These are phyloP conservation scores for Suillus weaverae DNA, from an alignment of 768 basidiomycete species.

Conservation along the genomic window DNA sequence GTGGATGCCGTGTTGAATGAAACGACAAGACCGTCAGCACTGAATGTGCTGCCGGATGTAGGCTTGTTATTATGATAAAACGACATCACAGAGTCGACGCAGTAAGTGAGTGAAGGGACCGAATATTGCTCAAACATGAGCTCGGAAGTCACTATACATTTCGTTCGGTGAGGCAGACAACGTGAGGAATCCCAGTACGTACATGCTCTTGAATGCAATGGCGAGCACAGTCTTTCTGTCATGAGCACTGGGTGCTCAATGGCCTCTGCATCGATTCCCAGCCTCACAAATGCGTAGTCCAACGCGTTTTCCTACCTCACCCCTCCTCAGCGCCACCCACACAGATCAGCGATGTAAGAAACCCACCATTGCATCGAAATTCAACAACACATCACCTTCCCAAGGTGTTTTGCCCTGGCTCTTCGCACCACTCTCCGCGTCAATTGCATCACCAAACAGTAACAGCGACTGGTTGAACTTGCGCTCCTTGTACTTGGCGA, in stretches of 20 bases:
- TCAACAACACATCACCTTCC: slow-evolving; percentile 92
- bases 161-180: background rate
- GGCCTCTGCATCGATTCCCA: slow-evolving; percentile 75
- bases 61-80: slow-evolving; percentile 78
- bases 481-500: slow-evolving; percentile 89
- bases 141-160: slow-evolving; percentile 80
- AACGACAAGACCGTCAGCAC: slow-evolving; percentile 77
- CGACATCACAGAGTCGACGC: slow-evolving; percentile 88
- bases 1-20: slow-evolving; percentile 93
- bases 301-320: slow-evolving; percentile 82
- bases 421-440: slow-evolving; percentile 81
- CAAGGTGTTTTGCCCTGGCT: slow-evolving; percentile 80
- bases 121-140: slow-evolving; percentile 93
- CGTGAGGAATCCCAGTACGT: slow-evolving; percentile 27
- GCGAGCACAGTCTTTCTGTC: slow-evolving; percentile 89
- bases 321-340: slow-evolving; percentile 6
- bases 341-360: background rate
- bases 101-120: slow-evolving; percentile 84
- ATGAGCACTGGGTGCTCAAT: slow-evolving; percentile 90
- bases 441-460: slow-evolving; percentile 86
- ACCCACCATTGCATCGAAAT: slow-evolving; percentile 91
- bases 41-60: slow-evolving; percentile 37
- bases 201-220: slow-evolving; percentile 86
- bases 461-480: slow-evolving; percentile 79
- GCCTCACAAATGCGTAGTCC: slow-evolving; percentile 86